Evolutionary conservation across 2,329 filamentous ascomycete species (phyloP).

Genomic region (Arthrobotrys conoides): DNA sequence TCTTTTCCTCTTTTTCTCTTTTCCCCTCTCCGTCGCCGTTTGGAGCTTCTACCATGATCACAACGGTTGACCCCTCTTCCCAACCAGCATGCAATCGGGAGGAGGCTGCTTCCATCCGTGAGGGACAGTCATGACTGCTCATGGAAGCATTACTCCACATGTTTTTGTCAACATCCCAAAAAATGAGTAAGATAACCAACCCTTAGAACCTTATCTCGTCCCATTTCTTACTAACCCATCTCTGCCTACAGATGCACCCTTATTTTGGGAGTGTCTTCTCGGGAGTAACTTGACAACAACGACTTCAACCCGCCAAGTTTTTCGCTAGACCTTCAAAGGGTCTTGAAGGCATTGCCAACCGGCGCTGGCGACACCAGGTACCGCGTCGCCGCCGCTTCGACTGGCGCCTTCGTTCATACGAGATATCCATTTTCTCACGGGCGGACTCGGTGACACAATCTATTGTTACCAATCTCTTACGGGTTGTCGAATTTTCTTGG

Average conservation of each 20-base stretch:
- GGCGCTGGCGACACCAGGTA: conserved; percentile 9
- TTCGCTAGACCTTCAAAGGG: neutral
- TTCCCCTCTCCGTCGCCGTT: conserved; percentile 40
- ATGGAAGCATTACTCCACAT: conserved; percentile 51
- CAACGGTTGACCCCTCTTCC: conserved; percentile 57
- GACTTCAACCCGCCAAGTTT: conserved; percentile 25
- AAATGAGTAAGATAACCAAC: conserved; percentile 26
- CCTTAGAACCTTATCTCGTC: neutral
- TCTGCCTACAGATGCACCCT: neutral
- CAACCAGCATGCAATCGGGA: conserved; percentile 48
- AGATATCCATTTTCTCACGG: conserved; percentile 1
- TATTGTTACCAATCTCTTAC: neutral
- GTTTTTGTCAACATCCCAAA: conserved; percentile 32
- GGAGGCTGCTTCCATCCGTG: conserved; percentile 56
- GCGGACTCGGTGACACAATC: conserved; percentile 15
- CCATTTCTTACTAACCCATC: neutral
- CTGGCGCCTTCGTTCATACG: neutral
- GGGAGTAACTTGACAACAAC: conserved; percentile 17
- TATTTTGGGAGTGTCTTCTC: neutral
- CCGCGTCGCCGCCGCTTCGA: neutral
- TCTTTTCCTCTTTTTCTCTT: conserved; percentile 40
- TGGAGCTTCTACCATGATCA: conserved; percentile 4
- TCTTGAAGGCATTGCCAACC: conserved; percentile 5
- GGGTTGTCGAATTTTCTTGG: neutral
- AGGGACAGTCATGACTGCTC: conserved; percentile 17